A percentile compares a stretch with the other conserved stretches of the same genome.
Conservation (phyloP, 805 yeast genomes). For the Cyberlindnera sargentensis region DNA sequence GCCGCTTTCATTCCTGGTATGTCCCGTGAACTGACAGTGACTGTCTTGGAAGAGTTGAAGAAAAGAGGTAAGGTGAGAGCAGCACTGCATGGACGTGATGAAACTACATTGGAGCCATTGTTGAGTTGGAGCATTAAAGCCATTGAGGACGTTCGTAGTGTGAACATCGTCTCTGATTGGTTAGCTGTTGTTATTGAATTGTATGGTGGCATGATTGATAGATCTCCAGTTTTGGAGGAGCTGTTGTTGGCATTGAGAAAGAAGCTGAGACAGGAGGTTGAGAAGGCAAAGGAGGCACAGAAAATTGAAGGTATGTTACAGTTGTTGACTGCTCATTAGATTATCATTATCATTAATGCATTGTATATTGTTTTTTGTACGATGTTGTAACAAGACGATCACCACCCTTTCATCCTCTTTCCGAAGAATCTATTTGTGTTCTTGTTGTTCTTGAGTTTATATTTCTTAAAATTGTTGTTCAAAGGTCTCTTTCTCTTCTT, state of each 20-base stretch:
- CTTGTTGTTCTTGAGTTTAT: constrained; percentile 40
- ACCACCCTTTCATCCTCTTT: constrained; percentile 25
- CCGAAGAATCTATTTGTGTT: constrained; percentile 29
- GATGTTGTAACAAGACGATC: background rate
- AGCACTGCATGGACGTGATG: constrained; percentile 80
- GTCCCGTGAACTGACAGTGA: constrained; percentile 71
- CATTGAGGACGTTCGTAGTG: constrained; percentile 73
- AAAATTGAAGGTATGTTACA: constrained; percentile 92
- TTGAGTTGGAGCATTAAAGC: constrained; percentile 73
- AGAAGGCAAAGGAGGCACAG: constrained; percentile 79
- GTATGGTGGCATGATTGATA: constrained; percentile 68
- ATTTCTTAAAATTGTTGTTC: constrained; percentile 39
- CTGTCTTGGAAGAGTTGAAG: constrained; percentile 80
- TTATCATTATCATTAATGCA: background rate
- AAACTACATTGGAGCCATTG: constrained; percentile 76
- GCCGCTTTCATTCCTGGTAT: constrained; percentile 75
- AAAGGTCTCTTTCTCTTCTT: constrained; percentile 25
- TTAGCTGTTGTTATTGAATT: constrained; percentile 63
- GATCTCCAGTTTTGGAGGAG: constrained; percentile 72
- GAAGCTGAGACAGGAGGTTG: constrained; percentile 61
- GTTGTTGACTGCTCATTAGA: constrained; percentile 49
- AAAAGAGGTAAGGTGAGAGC: constrained; percentile 82
- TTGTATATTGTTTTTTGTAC: too few species aligned
- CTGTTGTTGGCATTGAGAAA: constrained; percentile 53
- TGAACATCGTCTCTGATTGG: constrained; percentile 59